Base-by-base conservation (phyloP, 495 filamentous ascomycete genomes). In the Talaromyces thailandensis region DNA sequence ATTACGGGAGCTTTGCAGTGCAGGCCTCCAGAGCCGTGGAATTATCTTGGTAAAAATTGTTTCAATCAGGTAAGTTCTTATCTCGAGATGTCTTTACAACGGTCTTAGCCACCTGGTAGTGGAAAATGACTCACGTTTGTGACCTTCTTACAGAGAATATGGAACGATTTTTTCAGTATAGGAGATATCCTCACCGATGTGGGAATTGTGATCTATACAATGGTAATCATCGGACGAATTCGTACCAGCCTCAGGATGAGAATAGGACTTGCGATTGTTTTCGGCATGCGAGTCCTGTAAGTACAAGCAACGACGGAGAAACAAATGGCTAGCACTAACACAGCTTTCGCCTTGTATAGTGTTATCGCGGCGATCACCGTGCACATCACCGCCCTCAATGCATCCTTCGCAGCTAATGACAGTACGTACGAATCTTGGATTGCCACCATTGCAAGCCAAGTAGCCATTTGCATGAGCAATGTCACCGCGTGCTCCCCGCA, bases 401-500 rank as follows among this genome's bases (percentile, higher is more conserved):
- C 64, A 4, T 57, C 64, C 4, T 58, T 50, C 3, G 43, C 56
- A 21, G 62, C 68, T 0, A 18, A 28, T 0, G 70, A 76, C 48
- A 48, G 61, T 1, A 70, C 73, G 2, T 64, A 64, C 29, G 65
- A 68, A 63, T 58, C 65, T 25, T 77, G 72, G 73, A 56, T 68
- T 1, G 64, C 69, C 16, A 64, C 67, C 6, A 60, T 77, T 25
- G 68, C 68, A 7, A 74, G 71, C n/a, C 74, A 75, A 35, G 68
- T 75, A 31, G 68, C 70, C 16, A 71, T 76, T 23, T 68, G 67
- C 5, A 62, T 78, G 4, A 75, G 75, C 50, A 72, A 79, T 4
- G 65, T 76, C 12, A 78, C 77, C 9, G 70, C 77, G 1, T 81
- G 77, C 61, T 68, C 74, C 0, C 76, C 79, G 0, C 79, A 80